Evolutionary conservation across 208 protist genomes (phyloP).

Genomic region (Trypanosomatidae sp.): DNA sequence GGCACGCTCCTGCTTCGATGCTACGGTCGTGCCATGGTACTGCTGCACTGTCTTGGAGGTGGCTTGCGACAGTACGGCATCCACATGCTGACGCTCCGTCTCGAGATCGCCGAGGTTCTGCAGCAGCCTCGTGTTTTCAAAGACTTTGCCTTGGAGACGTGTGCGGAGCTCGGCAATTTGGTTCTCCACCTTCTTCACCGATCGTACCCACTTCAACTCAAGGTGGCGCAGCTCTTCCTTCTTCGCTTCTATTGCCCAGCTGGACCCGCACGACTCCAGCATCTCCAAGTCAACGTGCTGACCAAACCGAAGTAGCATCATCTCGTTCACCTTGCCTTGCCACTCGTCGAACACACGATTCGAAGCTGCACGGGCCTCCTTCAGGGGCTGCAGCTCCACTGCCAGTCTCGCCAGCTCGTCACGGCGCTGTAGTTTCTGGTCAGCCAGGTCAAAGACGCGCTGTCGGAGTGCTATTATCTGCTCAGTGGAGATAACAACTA

Average conservation of each 20-base stretch:
- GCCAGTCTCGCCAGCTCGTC: constrained; percentile 55
- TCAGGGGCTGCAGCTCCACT: constrained; percentile 64
- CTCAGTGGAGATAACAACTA: constrained; percentile 80
- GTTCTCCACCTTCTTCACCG: constrained; percentile 63
- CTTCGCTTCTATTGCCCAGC: constrained; percentile 87
- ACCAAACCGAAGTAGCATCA: constrained; percentile 96
- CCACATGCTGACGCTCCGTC: constrained; percentile 72
- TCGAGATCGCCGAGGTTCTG: constrained; percentile 85
- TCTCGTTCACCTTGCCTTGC: constrained; percentile 89
- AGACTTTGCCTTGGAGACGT: constrained; percentile 55
- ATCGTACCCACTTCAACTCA: constrained; percentile 78
- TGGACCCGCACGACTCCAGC: constrained; percentile 85
- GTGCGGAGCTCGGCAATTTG: constrained; percentile 71
- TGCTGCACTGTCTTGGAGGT: constrained; percentile 76
- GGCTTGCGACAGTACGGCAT: constrained; percentile 64
- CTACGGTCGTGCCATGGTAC: constrained; percentile 66
- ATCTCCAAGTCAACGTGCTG: constrained; percentile 92
- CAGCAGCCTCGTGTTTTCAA: constrained; percentile 88
- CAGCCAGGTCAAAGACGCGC: constrained; percentile 79
- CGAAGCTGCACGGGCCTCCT: constrained; percentile 67
- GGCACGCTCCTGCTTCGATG: constrained; percentile 74
- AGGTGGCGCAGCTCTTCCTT: constrained; percentile 86
- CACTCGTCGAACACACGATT: constrained; percentile 70
- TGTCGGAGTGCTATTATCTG: constrained; percentile 60
- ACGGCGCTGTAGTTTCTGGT: constrained; percentile 67